These are phyloP conservation scores for Candida takata DNA, from an alignment of 805 yeast genomes.

Conservation along the genomic window DNA sequence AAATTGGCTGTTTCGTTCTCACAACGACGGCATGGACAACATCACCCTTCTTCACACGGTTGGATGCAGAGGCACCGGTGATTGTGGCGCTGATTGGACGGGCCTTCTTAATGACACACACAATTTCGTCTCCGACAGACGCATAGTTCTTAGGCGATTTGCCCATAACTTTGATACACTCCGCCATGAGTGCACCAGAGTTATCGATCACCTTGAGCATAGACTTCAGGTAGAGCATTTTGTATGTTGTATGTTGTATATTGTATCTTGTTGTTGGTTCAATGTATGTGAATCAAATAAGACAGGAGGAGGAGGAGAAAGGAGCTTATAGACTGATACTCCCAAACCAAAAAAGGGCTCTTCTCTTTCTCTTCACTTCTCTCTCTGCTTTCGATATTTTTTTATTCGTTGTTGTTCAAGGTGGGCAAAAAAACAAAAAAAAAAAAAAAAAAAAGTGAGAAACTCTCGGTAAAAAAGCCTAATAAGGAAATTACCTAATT, in stretches of 20 bases:
- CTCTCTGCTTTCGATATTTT: background rate
- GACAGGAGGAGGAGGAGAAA: no score
- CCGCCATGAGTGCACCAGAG: slow-evolving; percentile 91
- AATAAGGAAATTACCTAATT: background rate
- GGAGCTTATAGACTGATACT: no score
- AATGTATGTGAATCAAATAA: no score
- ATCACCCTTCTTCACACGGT: slow-evolving; percentile 90
- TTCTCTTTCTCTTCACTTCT: background rate
- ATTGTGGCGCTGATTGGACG: slow-evolving; percentile 65
- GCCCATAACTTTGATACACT: slow-evolving; percentile 90
- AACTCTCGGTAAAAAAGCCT: no score
- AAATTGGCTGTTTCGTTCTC: slow-evolving; percentile 71
- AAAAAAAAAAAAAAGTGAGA: background rate
- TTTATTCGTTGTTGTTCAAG: background rate
- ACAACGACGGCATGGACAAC: slow-evolving; percentile 93
- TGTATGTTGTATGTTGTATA: background rate
- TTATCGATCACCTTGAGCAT: slow-evolving; percentile 88
- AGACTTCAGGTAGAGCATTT: slow-evolving; percentile 84
- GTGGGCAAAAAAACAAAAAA: background rate
- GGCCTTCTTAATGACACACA: slow-evolving; percentile 90
- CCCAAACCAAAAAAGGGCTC: no score
- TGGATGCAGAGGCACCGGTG: slow-evolving; percentile 66
- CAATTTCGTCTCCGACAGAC: slow-evolving; percentile 83
- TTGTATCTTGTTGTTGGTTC: background rate
- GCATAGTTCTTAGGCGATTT: slow-evolving; percentile 84